These are phyloP conservation scores for Phytophthora crassamura DNA, from an alignment of 352 stramenopile genomes.

Conservation along the genomic window DNA sequence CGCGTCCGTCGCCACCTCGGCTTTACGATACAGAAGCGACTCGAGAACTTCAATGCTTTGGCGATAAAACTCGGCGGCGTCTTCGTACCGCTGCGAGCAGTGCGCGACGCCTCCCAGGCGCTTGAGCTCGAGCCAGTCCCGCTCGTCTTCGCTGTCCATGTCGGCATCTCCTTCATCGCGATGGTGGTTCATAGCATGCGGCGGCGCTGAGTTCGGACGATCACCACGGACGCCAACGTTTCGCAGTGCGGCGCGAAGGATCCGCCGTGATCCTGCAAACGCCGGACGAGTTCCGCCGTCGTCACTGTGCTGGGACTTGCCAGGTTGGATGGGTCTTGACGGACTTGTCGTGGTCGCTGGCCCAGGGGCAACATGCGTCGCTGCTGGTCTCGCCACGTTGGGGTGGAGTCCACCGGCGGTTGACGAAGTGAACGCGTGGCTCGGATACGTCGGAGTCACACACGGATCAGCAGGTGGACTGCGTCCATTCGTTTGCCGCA, in stretches of 20 bases:
- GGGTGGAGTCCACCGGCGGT: constrained; percentile 7
- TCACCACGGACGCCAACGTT: constrained; percentile 24
- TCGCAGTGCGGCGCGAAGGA: constrained; percentile 40
- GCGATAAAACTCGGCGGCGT: constrained; percentile 66
- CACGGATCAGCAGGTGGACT: constrained; percentile 55
- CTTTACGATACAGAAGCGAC: constrained; percentile 37
- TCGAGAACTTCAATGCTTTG: constrained; percentile 65
- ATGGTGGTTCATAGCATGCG: background rate
- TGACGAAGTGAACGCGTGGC: constrained; percentile 9
- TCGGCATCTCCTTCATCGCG: constrained; percentile 29
- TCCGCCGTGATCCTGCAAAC: constrained; percentile 37
- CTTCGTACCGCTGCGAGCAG: constrained; percentile 44
- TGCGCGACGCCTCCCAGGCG: constrained; percentile 60
- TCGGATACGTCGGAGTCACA: constrained; percentile 49
- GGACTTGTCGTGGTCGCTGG: background rate
- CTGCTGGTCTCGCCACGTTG: constrained; percentile 9
- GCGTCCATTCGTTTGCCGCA: constrained; percentile 29
- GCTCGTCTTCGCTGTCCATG: constrained; percentile 46
- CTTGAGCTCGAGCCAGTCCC: constrained; percentile 72
- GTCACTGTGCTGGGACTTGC: constrained; percentile 5
- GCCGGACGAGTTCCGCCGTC: constrained; percentile 8
- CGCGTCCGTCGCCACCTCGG: constrained; percentile 39
- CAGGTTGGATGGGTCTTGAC: constrained; percentile 1
- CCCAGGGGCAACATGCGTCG: background rate
- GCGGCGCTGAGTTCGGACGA: constrained; percentile 26